Percentiles rank a stretch among this genome's conserved stretches.
Evolutionary conservation across 2,329 filamentous ascomycete genomes (phyloP).

Genomic region (Fusarium transvaalense): DNA sequence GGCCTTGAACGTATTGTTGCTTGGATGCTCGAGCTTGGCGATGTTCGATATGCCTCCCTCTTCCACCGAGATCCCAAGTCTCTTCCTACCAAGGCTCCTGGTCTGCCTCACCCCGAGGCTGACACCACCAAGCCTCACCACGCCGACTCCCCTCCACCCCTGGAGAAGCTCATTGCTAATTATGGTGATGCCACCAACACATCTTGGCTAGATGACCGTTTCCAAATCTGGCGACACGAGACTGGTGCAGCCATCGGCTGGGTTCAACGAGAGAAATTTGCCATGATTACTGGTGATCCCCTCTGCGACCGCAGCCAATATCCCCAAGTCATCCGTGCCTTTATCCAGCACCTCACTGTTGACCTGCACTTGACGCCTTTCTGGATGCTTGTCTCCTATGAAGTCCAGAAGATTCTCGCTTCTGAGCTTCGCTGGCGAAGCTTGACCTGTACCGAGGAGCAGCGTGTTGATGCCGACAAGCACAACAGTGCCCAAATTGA

Average conservation of each 20-base stretch:
- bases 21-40: slow-evolving; percentile 85
- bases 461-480: slow-evolving; percentile 84
- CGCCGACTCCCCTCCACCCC: slow-evolving; percentile 72
- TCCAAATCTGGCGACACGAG: slow-evolving; percentile 86
- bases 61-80: slow-evolving; percentile 92
- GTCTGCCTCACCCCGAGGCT: slow-evolving; percentile 87
- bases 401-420: slow-evolving; percentile 83
- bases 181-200: slow-evolving; percentile 96
- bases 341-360: slow-evolving; percentile 79
- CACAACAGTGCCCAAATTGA: slow-evolving; percentile 61
- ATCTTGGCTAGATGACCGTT: slow-evolving; percentile 91
- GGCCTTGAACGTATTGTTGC: slow-evolving; percentile 91
- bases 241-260: slow-evolving; percentile 90
- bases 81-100: slow-evolving; percentile 74
- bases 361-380: slow-evolving; percentile 80
- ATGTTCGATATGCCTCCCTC: slow-evolving; percentile 88
- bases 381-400: slow-evolving; percentile 88
- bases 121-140: slow-evolving; percentile 72
- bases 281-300: slow-evolving; percentile 88
- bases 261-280: slow-evolving; percentile 80
- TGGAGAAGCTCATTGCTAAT: slow-evolving; percentile 92
- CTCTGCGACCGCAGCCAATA: slow-evolving; percentile 86
- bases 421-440: slow-evolving; percentile 88
- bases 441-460: slow-evolving; percentile 88
- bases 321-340: slow-evolving; percentile 77